Base-by-base conservation (phyloP, 768 basidiomycete genomes). In the Leccinum obscurum region DNA sequence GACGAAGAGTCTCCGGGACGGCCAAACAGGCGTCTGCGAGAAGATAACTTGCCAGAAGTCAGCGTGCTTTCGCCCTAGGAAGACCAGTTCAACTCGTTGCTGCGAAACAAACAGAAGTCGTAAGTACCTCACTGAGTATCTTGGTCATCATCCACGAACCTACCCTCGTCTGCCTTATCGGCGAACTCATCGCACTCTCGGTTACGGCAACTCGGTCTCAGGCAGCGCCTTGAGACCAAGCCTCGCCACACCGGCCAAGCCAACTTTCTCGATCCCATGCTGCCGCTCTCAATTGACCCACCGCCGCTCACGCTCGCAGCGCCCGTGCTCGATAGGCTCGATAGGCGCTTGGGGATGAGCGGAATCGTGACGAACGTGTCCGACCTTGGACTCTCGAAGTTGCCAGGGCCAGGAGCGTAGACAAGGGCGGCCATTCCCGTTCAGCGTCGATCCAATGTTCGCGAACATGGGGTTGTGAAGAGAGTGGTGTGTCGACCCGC, bases 101-200 rank as follows among this genome's bases (percentile, higher is more conserved):
- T 35, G 26, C 37, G 9, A 51, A 58, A 64, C 9, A 52, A 20
- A 51, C 28, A 22, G 39, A 41, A 41, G 17, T 17, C 84, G 57
- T 64, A 28, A 28, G 26, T 28, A 90, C 91, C 69, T 93, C 92
- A 69, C 90, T 89, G 75, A 51, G 73, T 79, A 67, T 77, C 72
- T 66, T 84, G 69, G 61, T 90, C 88, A 13, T 85, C 86, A 4
- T 75, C 77, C 32, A 60, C 70, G 4, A 65, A 66, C 11, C n/a
- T 17, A 22, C 6, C 20, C 30, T 70, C 69, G 22, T 75, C 73
- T 6, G 70, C 63, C 32, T 68, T 67, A 13, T 75, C 76, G 62
- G 54, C 9, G 17, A 24, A 41, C 79, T 81, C 20, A 89, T 72
- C 7, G 82, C 81, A n/a, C 81, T 75, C 60, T 90, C 89, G 88